Conservation (phyloP, 2,329 filamentous ascomycete genomes). For the Apiospora malaysiana region DNA sequence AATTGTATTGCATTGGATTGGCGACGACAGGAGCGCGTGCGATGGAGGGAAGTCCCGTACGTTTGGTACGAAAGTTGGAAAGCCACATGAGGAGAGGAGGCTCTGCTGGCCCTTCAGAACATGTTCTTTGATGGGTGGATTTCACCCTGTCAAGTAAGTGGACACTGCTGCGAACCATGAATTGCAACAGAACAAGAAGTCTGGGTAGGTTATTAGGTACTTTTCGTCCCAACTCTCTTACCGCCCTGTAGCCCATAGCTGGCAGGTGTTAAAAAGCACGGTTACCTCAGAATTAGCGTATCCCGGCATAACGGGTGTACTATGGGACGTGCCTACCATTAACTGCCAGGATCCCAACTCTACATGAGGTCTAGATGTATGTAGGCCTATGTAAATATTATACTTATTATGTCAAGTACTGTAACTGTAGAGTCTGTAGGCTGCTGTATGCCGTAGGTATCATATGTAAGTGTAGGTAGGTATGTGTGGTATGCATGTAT, state of each 20-base stretch:
- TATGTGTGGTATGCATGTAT: not conserved
- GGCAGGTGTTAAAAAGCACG: slow-evolving; percentile 10
- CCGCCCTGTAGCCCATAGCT: not conserved
- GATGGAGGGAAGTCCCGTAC: not conserved
- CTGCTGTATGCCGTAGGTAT: no score
- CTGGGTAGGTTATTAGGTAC: no score
- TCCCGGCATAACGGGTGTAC: slow-evolving; percentile 27
- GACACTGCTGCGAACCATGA: not conserved
- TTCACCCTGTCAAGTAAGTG: slow-evolving; percentile 12
- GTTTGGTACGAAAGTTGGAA: not conserved
- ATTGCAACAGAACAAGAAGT: no score
- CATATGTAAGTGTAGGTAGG: no score
- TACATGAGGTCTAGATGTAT: not conserved
- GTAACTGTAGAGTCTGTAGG: not conserved
- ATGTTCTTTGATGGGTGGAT: not conserved
- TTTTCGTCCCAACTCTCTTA: slow-evolving; percentile 16
- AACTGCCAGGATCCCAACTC: slow-evolving; percentile 9
- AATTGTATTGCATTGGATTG: not conserved
- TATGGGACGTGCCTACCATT: slow-evolving; percentile 26
- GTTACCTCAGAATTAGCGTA: slow-evolving; percentile 23
- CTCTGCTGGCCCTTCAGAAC: not conserved
- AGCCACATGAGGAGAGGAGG: not conserved
- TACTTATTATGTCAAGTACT: not conserved
- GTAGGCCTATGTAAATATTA: not conserved
- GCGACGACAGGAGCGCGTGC: slow-evolving; percentile 2